Percentiles rank a stretch among this genome's conserved stretches.
Conservation (phyloP, 2,329 filamentous ascomycete genomes). For the Alternaria sp. region DNA sequence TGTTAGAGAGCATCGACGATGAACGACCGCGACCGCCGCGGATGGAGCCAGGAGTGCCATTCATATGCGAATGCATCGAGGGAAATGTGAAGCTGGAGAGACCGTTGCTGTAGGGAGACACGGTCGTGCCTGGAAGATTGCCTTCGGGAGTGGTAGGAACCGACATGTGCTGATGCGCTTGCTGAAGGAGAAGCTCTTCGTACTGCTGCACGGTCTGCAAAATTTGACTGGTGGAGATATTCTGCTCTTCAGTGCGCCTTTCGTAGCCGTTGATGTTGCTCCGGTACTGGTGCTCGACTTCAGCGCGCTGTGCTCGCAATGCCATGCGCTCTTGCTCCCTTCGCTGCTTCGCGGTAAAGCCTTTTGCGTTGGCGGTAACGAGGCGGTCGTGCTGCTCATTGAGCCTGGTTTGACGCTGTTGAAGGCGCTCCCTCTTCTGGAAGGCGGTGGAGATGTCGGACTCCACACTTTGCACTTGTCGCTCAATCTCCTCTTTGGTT, state of each 20-base stretch:
- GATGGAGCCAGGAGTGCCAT: conserved; percentile 47
- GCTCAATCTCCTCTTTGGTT: conserved; percentile 69
- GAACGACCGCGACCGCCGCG: conserved; percentile 58
- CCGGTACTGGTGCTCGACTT: conserved; percentile 51
- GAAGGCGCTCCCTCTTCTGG: conserved; percentile 76
- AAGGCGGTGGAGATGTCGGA: conserved; percentile 70
- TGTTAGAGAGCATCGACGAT: conserved; percentile 62
- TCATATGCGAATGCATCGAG: conserved; percentile 38
- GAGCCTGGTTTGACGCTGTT: conserved; percentile 74
- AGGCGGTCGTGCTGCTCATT: conserved; percentile 76
- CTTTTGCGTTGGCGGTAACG: conserved; percentile 71
- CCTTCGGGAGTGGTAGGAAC: conserved; percentile 67
- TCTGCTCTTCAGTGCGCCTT: conserved; percentile 51
- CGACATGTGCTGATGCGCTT: conserved; percentile 49
- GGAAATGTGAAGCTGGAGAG: conserved; percentile 53
- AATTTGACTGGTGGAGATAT: conserved; percentile 49
- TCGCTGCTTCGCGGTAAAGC: conserved; percentile 67
- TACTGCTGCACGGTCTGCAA: conserved; percentile 50
- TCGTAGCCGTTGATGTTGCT: conserved; percentile 52
- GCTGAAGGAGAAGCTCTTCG: conserved; percentile 54
- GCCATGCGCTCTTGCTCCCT: conserved; percentile 53
- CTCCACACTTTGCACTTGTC: conserved; percentile 68
- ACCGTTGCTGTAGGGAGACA: conserved; percentile 46
- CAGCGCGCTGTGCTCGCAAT: conserved; percentile 45
- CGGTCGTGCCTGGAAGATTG: conserved; percentile 62